Evolutionary conservation across 495 filamentous ascomycete species (phyloP), one percentile per base, ranked within the genome.

Genomic region (Penicillium herquei): DNA sequence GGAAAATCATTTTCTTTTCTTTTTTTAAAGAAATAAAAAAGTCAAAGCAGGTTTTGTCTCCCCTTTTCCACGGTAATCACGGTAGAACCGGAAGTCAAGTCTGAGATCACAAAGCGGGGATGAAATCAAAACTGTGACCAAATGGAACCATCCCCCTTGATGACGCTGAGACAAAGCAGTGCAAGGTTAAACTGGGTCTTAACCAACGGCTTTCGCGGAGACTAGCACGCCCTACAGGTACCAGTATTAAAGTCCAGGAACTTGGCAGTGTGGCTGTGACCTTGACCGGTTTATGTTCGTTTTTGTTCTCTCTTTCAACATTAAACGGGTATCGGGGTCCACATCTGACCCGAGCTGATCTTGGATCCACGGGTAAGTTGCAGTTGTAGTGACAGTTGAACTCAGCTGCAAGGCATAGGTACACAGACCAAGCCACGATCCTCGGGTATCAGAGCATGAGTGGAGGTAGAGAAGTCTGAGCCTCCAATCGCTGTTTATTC

Each of bases 141-240:
- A 26, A 26, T 26, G 21, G 21, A 26, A 26, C 4, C 21, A 26
- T 26, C 21, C 21, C 21, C 34, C 34, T 13, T 13, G 52, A 55
- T 54, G 60, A 58, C 55, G 60, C 49, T 32, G 33, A 48, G 51
- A 26, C 21, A 4, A 26, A 4, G 16, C 47, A 18, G 14, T 3
- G 39, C 11, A 48, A 8, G 39, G 39, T 41, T 44, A 53, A 53
- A 14, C 0, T 30, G n/a, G 21, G 33, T 12, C 16, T 26, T 11
- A n/a, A 53, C 60, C 60, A 63, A 63, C 60, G 52, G 52, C 40
- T 39, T 43, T 14, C 42, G 7, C 12, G 49, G 48, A 63, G 21
- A 34, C 39, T 18, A 31, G 52, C 60, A 63, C 56, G 47, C 47
- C 47, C 47, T 49, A 53, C n/a, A n/a, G n/a, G n/a, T n/a, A 1